These are phyloP conservation scores for Gossypium anomalum DNA, from an alignment of 345 rosid species.

Conservation along the genomic window DNA sequence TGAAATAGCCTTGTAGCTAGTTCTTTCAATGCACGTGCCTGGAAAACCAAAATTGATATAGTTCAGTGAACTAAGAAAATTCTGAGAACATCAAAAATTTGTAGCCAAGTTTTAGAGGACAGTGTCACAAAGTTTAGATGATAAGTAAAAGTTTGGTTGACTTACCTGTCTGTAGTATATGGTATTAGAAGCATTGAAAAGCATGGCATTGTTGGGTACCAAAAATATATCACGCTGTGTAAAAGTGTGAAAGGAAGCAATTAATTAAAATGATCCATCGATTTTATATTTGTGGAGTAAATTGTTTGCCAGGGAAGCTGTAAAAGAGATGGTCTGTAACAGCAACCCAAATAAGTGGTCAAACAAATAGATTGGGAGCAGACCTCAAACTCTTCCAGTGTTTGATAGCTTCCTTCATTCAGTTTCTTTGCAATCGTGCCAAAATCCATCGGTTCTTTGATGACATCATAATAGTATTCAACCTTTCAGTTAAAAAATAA, in stretches of 20 bases:
- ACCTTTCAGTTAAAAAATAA: slow-evolving; percentile 26
- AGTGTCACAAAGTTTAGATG: slow-evolving; percentile 7
- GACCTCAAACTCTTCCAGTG: slow-evolving; percentile 32
- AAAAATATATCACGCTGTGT: slow-evolving; percentile 26
- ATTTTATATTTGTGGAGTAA: not conserved
- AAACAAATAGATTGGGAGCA: slow-evolving; percentile 6
- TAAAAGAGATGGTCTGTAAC: not conserved
- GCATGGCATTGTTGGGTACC: slow-evolving; percentile 25
- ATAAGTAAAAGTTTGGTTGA: not conserved
- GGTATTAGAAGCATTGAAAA: slow-evolving; percentile 31
- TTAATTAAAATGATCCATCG: slow-evolving; percentile 16
- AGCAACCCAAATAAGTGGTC: not conserved
- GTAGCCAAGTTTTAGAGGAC: not conserved
- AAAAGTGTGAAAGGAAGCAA: slow-evolving; percentile 10
- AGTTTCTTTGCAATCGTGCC: slow-evolving; percentile 28
- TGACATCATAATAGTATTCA: slow-evolving; percentile 22
- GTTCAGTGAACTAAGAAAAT: slow-evolving; percentile 1
- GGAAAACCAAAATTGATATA: slow-evolving; percentile 13
- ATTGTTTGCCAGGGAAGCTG: not conserved
- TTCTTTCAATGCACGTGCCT: slow-evolving; percentile 33
- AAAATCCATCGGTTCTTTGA: slow-evolving; percentile 38
- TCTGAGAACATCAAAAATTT: not conserved
- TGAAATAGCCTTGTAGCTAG: slow-evolving; percentile 29
- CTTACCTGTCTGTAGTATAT: slow-evolving; percentile 29
- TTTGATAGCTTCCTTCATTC: slow-evolving; percentile 21